Evolutionary conservation across 2,329 filamentous ascomycete species (phyloP), one percentile per base, ranked within the genome.

Genomic region (Arthroderma uncinatum): DNA sequence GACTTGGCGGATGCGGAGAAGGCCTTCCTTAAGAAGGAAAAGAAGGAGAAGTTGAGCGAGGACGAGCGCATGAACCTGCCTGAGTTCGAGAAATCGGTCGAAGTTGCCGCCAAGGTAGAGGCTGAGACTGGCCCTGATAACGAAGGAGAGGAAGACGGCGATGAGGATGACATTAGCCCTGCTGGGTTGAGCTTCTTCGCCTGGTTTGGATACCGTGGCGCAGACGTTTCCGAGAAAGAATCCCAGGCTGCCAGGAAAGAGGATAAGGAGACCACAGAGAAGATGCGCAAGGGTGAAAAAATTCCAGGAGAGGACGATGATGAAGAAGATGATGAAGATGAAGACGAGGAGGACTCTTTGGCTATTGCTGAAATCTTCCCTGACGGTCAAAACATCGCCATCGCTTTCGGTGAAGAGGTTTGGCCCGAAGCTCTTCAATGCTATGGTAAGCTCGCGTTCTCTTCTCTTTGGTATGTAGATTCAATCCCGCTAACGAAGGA

Each of bases 371-470:
- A 96, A 73, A 85, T 95, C 64, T 95, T 93, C 78, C 86, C 87
- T n/a, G 83, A 83, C 44, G 92, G 88, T 21, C 89, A 94, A 64
- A 86, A 91, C 60, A 72, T 97, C 52, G 91, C 90, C 39, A 79
- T 89, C 61, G 79, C 83, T 59, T 78, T 97, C 64, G 83, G 86
- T 7, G 91, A 97, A 68, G 92, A 97, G 64, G 76, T 97, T 55
- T 96, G 86, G 85, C 87, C 89, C 52, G 83, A 84, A 61, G 92
- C 91, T 58, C 85, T 95, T 71, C 89, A 87, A 71, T 94, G 93
- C 75, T 97, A 93, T 75, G 87, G 89, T 93, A 77, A 74, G 87
- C 81, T 39, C 56, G 7, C 2, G 4, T 44, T 53, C 9, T 33
- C 14, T 36, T 54, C 56, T 60, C 50, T 36, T 39, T 28, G 16